Evolutionary conservation across 1,284 basidiomycete genomes (phyloP).

Genomic region (Ganoderma resinaceum): DNA sequence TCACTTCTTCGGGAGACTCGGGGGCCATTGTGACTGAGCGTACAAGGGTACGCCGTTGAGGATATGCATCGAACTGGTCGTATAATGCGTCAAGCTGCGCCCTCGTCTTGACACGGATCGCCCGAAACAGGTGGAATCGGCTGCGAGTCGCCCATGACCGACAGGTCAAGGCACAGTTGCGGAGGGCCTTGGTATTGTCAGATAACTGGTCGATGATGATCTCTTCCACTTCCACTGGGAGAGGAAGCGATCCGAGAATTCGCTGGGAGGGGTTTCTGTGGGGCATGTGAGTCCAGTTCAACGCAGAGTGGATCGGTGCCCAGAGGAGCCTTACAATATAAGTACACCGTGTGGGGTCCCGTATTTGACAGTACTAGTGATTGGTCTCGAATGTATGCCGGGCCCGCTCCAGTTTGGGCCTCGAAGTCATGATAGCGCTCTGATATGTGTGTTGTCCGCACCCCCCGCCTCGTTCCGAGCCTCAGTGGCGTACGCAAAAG

Average conservation of each 20-base stretch:
- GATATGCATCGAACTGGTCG: not conserved
- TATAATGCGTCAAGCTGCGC: not conserved
- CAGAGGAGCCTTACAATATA: not conserved
- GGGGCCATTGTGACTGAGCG: not conserved
- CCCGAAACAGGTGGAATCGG: not conserved
- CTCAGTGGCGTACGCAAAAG: not conserved
- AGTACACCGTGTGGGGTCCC: not conserved
- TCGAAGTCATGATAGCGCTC: not conserved
- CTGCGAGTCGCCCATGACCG: not conserved
- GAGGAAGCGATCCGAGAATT: not conserved
- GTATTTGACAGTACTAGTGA: not conserved
- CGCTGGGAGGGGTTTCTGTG: not conserved
- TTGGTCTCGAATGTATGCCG: not conserved
- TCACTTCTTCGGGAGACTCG: not conserved
- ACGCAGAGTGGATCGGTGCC: not conserved
- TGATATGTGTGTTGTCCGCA: not conserved
- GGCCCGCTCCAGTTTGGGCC: not conserved
- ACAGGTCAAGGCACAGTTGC: not conserved
- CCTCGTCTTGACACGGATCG: not conserved
- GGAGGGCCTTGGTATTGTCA: not conserved
- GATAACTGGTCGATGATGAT: not conserved
- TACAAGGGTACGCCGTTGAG: not conserved
- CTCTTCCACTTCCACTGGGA: not conserved
- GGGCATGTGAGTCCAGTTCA: not conserved
- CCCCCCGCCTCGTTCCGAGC: not conserved